Conservation (phyloP, 352 stramenopile species). For the Peronospora tabacina region DNA sequence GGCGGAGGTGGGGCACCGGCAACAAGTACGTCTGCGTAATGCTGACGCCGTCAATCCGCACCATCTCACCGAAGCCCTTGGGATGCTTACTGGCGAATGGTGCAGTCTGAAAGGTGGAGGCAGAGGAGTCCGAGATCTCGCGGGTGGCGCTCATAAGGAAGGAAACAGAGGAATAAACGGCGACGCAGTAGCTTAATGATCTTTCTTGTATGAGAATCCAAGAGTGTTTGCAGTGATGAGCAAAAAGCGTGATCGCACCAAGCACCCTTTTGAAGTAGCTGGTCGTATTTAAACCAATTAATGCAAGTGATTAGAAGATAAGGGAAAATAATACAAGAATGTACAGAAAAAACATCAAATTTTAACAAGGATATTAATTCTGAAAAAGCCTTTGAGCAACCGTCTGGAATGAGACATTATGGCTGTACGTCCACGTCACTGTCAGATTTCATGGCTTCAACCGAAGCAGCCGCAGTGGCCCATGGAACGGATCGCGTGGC, state of each 20-base stretch:
- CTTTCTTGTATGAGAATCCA: no score
- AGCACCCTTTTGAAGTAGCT: constrained; percentile 21
- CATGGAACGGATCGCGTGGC: constrained; percentile 2
- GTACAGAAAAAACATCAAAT: background rate
- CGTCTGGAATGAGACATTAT: constrained; percentile 7
- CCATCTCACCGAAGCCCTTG: constrained; percentile 75
- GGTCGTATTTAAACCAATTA: background rate
- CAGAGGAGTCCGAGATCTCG: constrained; percentile 24
- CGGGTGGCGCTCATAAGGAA: constrained; percentile 15
- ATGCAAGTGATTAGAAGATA: background rate
- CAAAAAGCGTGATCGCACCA: constrained; percentile 22
- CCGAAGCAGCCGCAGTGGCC: no score
- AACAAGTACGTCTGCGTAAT: constrained; percentile 64
- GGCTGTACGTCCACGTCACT: background rate
- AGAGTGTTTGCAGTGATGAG: no score
- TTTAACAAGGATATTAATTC: background rate
- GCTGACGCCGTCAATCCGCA: constrained; percentile 56
- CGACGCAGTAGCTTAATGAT: constrained; percentile 8
- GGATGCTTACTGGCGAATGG: constrained; percentile 76
- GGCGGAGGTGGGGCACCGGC: constrained; percentile 61
- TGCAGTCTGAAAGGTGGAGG: constrained; percentile 41
- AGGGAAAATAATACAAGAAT: background rate
- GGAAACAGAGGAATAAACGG: constrained; percentile 1
- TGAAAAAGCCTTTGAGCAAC: background rate
- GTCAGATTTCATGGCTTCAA: constrained; percentile 6